Percentiles rank a stretch among this genome's conserved stretches.
Conservation (phyloP, 179 eudicot species). For the Camellia oleifera region DNA sequence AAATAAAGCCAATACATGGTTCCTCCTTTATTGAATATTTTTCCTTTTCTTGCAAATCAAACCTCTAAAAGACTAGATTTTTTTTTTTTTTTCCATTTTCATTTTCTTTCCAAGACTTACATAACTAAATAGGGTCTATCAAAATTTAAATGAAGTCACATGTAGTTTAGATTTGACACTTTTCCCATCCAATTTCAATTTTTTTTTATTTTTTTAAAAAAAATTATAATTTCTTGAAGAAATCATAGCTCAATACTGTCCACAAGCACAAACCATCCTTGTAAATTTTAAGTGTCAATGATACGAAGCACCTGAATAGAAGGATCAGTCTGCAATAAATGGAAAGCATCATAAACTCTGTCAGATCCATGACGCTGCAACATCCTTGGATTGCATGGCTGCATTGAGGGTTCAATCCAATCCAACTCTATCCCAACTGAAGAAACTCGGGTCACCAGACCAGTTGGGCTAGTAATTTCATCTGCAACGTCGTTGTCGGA, state of each 20-base stretch:
- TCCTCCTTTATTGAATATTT: too few relatives aligned
- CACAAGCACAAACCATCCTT: not conserved
- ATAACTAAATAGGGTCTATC: too few relatives aligned
- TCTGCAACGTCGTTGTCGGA: conserved; percentile 20
- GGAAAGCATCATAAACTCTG: conserved; percentile 69
- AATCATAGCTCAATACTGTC: too few relatives aligned
- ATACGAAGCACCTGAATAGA: conserved; percentile 49
- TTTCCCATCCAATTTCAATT: not conserved
- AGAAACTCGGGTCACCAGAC: conserved; percentile 21
- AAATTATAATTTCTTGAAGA: too few relatives aligned
- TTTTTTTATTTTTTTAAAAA: too few relatives aligned
- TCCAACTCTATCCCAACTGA: conserved; percentile 41
- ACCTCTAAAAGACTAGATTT: too few relatives aligned
- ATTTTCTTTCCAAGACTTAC: too few relatives aligned
- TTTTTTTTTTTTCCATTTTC: too few relatives aligned
- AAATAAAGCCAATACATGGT: too few relatives aligned
- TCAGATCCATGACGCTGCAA: conserved; percentile 32
- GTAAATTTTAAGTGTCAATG: not conserved
- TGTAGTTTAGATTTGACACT: not conserved
- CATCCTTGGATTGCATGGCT: conserved; percentile 31
- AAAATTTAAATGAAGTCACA: not conserved
- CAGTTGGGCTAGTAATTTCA: conserved; percentile 13
- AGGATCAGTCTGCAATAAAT: conserved; percentile 63
- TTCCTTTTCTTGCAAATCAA: too few relatives aligned
- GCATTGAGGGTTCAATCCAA: conserved; percentile 73